Base-by-base conservation (phyloP, 1,139 yeast genomes). In the Debaryomyces coudertii region DNA sequence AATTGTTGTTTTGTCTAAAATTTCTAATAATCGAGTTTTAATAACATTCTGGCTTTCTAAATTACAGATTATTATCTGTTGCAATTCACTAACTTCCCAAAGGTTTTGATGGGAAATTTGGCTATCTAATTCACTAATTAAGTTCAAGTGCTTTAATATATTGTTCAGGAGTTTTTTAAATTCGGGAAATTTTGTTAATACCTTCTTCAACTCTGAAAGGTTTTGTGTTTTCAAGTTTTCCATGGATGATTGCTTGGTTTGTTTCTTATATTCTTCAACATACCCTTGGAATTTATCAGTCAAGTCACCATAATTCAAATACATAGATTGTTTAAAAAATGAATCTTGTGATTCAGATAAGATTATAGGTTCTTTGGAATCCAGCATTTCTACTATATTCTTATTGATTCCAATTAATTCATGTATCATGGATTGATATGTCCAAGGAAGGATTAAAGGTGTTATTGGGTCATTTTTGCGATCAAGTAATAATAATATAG, bases 401-500 rank as follows among this genome's bases (percentile, higher is more conserved):
- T 90, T 86, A 16, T 75, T 71, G 48, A 93, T 87, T 1, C 93
- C 96, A 34, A 93, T 72, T 29, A 90, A 77, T 61, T 95, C 98
- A 63, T 93, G 96, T 14, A 93, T 89, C 99, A 95, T 93, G 1
- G 97, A 89, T 61, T 93, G 98, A 65, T 90, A 93, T 0, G 99
- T 92, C 99, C 99, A 93, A 1, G 98, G 99, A 34, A 86, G 81
- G 40, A 93, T 68, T 38, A 93, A 71, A 1, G 99, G 98, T 0
- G 99, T 93, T 25, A 92, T 75, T 1, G 98, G 97, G 64, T 93
- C 99, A 58, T 83, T 85, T 49, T 83, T 81, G 44, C 99, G 75
- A 65, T 93, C 99, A 41, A 93, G 62, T 1, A 93, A 69, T n/a
- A 95, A 64, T 40, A 95, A 66, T 14, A 88, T 62, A 1, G 98